Percentiles rank a stretch among this genome's conserved stretches.
These are phyloP conservation scores for Magnaporthales sp. DNA, from an alignment of 2,329 filamentous ascomycete species.

Conservation along the genomic window DNA sequence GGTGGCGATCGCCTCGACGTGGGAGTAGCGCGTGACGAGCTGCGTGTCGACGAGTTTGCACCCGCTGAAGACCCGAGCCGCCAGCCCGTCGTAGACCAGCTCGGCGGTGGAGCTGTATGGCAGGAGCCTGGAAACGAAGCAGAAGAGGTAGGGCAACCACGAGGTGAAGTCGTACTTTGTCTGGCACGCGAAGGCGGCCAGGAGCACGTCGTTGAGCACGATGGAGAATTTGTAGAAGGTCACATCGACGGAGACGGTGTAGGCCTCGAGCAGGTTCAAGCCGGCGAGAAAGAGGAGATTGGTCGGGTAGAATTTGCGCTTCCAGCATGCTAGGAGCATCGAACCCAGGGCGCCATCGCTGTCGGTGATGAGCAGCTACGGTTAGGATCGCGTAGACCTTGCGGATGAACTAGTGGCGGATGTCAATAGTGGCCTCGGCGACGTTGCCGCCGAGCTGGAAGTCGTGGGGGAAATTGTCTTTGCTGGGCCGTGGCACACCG, in stretches of 20 bases:
- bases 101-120: conserved; percentile 74
- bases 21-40: conserved; percentile 88
- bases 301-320: conserved; percentile 88
- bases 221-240: conserved; percentile 79
- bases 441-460: conserved; percentile 98
- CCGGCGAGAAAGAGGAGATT: conserved; percentile 87
- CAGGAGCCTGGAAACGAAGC: conserved; percentile 88
- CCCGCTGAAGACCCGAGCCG: conserved; percentile 81
- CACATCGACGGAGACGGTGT: conserved; percentile 85
- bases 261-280: conserved; percentile 89
- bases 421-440: conserved; percentile 87
- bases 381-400: conserved; percentile 98
- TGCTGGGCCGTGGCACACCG: conserved; percentile 64
- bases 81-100: conserved; percentile 73
- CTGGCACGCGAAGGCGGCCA: conserved; percentile 92
- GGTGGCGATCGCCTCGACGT: conserved; percentile 95
- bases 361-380: conserved; percentile 81
- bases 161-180: conserved; percentile 96
- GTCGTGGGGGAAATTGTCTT: conserved; percentile 91
- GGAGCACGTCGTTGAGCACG: conserved; percentile 80
- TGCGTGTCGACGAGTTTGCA: conserved; percentile 98
- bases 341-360: conserved; percentile 78
- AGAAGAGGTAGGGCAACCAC: conserved; percentile 94
- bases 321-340: conserved; percentile 87
- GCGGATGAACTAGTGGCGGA: conserved; percentile 92